A percentile compares a stretch with the other conserved stretches of the same genome.
Evolutionary conservation across 73 alveolate genomes (phyloP).

Genomic region (Tetrahymena borealis): DNA sequence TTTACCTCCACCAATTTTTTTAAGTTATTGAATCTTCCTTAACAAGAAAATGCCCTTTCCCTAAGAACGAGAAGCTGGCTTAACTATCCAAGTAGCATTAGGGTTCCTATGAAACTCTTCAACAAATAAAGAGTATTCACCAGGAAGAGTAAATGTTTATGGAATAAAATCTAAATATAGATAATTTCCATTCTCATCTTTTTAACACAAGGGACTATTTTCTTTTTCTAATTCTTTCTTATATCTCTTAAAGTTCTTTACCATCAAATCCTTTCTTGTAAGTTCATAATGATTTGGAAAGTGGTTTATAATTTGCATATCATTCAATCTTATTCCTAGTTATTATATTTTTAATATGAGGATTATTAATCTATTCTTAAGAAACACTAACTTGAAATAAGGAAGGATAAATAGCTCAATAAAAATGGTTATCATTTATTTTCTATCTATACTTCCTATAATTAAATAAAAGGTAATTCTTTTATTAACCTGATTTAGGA

Average conservation of each 20-base stretch:
- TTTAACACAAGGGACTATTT: slow-evolving; percentile 65
- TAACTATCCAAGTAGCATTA: slow-evolving; percentile 96
- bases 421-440: too few relatives aligned
- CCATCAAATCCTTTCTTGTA: slow-evolving; percentile 99
- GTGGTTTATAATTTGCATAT: slow-evolving; percentile 91
- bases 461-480: too few relatives aligned
- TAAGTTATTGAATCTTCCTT: slow-evolving; percentile 72
- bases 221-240: slow-evolving; percentile 94
- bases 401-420: background rate
- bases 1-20: slow-evolving; percentile 44
- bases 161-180: slow-evolving; percentile 86
- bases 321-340: slow-evolving; percentile 37
- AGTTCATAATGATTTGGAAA: slow-evolving; percentile 99
- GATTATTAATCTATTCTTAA: background rate
- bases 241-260: slow-evolving; percentile 93
- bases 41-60: slow-evolving; percentile 98
- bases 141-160: slow-evolving; percentile 92
- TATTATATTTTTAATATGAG: background rate
- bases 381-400: too few relatives aligned
- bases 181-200: slow-evolving; percentile 71
- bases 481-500: slow-evolving; percentile 83
- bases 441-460: too few relatives aligned
- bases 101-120: slow-evolving; percentile 97
- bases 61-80: slow-evolving; percentile 96
- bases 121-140: slow-evolving; percentile 95